Evolutionary conservation across 345 rosid species (phyloP).

Genomic region (Euphorbia peplus): DNA sequence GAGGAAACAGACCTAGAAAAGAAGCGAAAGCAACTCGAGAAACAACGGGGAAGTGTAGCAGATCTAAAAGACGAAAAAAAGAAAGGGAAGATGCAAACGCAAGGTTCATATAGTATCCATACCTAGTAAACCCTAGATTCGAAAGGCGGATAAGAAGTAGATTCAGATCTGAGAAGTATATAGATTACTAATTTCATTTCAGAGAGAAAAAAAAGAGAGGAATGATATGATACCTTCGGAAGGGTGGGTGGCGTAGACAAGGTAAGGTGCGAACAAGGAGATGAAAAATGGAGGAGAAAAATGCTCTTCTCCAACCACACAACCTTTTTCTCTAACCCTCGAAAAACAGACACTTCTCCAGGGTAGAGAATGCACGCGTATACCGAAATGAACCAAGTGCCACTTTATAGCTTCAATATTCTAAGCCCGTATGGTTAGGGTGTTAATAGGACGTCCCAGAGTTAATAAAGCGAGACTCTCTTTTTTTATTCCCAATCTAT

Average conservation of each 20-base stretch:
- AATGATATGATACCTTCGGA: constrained; percentile 1
- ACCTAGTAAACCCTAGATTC: constrained; percentile 1
- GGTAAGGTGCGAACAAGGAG: neutral
- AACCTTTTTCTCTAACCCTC: neutral
- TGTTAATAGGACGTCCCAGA: too few relatives aligned
- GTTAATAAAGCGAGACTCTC: too few relatives aligned
- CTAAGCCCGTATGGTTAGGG: too few relatives aligned
- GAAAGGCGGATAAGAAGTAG: neutral
- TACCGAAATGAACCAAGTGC: neutral
- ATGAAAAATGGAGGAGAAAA: neutral
- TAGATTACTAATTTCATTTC: neutral
- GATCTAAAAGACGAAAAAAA: neutral
- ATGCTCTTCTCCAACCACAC: neutral
- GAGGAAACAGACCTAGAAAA: neutral
- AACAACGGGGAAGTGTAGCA: neutral
- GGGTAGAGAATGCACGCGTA: constrained; percentile 3
- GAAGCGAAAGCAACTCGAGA: neutral
- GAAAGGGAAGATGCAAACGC: neutral
- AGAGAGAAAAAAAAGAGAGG: neutral
- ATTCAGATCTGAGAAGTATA: constrained; percentile 5
- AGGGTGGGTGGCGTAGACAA: neutral
- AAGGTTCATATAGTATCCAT: neutral
- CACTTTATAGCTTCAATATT: neutral
- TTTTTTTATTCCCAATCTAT: too few relatives aligned
- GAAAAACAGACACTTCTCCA: neutral